These are phyloP conservation scores for Beauveria brongniartii DNA, from an alignment of 2,329 filamentous ascomycete genomes.

Conservation along the genomic window DNA sequence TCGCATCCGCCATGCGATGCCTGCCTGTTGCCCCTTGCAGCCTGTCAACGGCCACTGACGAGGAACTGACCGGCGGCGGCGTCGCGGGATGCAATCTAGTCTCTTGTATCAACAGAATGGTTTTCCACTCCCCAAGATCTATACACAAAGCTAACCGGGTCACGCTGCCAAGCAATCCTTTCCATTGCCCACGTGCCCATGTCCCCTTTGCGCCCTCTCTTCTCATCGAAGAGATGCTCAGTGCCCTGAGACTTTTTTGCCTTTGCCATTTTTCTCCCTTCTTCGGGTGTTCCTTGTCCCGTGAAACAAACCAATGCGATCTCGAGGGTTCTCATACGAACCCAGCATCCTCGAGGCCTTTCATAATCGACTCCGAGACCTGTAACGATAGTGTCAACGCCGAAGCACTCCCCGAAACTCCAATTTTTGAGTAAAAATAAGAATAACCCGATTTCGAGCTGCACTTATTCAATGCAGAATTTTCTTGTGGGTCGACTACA, in stretches of 20 bases:
- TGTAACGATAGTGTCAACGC: conserved; percentile 17
- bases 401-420: conserved; percentile 9
- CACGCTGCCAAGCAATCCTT: conserved; percentile 18
- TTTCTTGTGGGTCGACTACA: conserved; percentile 43
- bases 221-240: conserved; percentile 27
- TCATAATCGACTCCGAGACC: conserved; percentile 28
- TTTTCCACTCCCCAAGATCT: conserved; percentile 39
- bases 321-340: conserved; percentile 26
- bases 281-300: neutral
- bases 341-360: conserved; percentile 31
- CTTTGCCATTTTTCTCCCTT: neutral
- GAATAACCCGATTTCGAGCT: neutral
- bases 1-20: neutral
- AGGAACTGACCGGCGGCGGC: neutral
- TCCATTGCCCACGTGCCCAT: conserved; percentile 11
- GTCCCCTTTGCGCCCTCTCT: conserved; percentile 24
- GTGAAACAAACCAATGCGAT: neutral
- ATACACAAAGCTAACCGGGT: conserved; percentile 26
- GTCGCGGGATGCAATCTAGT: neutral
- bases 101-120: conserved; percentile 19
- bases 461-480: neutral
- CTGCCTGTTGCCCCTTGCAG: neutral
- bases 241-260: conserved; percentile 21
- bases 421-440: conserved; percentile 10
- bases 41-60: neutral